Evolutionary conservation across 139 green algal species (phyloP).

Genomic region (Coelastrella sp.): DNA sequence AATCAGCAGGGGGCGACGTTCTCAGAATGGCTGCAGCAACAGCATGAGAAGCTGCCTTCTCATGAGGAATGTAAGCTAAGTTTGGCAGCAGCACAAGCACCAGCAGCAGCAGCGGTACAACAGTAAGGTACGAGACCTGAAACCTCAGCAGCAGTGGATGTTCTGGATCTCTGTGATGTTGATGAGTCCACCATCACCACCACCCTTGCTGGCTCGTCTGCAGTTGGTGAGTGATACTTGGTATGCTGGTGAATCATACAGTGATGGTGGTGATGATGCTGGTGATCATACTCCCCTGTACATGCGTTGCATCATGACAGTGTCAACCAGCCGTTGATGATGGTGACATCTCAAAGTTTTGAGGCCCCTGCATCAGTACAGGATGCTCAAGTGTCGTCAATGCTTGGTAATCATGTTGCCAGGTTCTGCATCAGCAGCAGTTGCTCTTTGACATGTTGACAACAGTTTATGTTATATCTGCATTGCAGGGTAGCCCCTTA

Average conservation of each 20-base stretch:
- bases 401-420: not conserved
- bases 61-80: not conserved
- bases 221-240: not conserved
- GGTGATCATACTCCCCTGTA: no score
- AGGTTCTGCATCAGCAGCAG: not conserved
- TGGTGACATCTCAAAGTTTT: no score
- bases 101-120: not conserved
- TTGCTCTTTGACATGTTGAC: not conserved
- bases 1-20: not conserved
- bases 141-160: not conserved
- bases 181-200: not conserved
- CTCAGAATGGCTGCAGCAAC: slow-evolving; percentile 2
- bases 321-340: not conserved
- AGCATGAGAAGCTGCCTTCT: not conserved
- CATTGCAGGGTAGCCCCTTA: not conserved
- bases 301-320: no score
- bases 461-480: no score
- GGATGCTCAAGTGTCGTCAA: no score
- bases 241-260: not conserved
- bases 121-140: not conserved
- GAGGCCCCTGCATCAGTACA: no score
- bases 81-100: not conserved
- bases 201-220: slow-evolving; percentile 10
- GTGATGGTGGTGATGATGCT: no score
- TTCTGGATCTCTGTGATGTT: not conserved